Percentiles rank a stretch among this genome's conserved stretches.
Conservation (phyloP, 331 rosid genomes). For the Acacia pycnantha region DNA sequence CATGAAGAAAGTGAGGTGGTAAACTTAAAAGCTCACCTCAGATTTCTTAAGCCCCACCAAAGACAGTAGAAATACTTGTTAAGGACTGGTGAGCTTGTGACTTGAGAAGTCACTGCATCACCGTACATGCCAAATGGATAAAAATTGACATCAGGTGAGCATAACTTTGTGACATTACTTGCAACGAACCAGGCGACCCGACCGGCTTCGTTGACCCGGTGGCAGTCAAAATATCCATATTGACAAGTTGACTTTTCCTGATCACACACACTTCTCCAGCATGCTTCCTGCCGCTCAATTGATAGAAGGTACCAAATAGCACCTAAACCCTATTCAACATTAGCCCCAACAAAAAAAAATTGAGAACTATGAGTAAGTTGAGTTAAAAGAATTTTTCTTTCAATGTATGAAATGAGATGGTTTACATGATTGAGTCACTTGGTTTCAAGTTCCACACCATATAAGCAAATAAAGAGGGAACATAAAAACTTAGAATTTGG, state of each 20-base stretch:
- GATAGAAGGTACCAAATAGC: constrained; percentile 92
- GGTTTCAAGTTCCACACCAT: neutral
- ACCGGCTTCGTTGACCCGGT: constrained; percentile 28
- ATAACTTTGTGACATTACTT: constrained; percentile 55
- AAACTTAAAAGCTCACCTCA: constrained; percentile 48
- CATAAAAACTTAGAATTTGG: neutral
- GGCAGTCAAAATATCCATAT: constrained; percentile 61
- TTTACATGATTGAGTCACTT: neutral
- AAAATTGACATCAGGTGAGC: constrained; percentile 47
- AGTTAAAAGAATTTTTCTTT: neutral
- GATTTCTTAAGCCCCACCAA: constrained; percentile 94
- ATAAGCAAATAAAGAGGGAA: neutral
- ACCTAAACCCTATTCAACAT: constrained; percentile 65
- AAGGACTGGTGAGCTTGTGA: constrained; percentile 66
- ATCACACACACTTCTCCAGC: constrained; percentile 73
- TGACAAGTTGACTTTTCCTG: constrained; percentile 45
- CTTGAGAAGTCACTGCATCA: constrained; percentile 63
- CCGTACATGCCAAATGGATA: constrained; percentile 76
- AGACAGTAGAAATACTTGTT: constrained; percentile 82
- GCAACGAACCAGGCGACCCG: constrained; percentile 66
- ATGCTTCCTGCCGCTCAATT: constrained; percentile 82
- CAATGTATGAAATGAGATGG: neutral
- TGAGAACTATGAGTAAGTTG: constrained; percentile 3
- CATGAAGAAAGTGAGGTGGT: neutral
- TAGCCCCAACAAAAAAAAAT: constrained; percentile 11